phyloP scores from a whole-genome alignment of 2,329 filamentous ascomycete species.

The Xylaria sp. region DNA sequence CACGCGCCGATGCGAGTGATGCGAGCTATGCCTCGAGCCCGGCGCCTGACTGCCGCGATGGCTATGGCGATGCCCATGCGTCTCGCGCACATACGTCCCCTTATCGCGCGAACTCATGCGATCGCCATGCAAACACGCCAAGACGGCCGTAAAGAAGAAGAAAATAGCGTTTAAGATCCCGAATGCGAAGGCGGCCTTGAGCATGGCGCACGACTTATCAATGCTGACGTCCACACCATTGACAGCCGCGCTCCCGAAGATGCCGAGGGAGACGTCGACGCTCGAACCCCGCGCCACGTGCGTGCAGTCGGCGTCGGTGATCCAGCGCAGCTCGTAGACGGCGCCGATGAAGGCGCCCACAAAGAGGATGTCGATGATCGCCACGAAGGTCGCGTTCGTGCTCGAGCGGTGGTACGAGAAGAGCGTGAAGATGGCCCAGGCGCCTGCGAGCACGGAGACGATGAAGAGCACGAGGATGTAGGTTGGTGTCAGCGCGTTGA shows the following conservation, averaged over 20 bases:
- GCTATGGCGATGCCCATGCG: conserved; percentile 59
- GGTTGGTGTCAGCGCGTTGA: conserved; percentile 69
- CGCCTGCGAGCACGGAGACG: conserved; percentile 70
- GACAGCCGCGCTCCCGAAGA: conserved; percentile 65
- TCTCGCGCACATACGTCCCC: conserved; percentile 57
- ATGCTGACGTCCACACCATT: conserved; percentile 64
- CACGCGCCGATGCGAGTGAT: conserved; percentile 61
- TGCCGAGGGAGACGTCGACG: conserved; percentile 70
- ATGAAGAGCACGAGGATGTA: conserved; percentile 76
- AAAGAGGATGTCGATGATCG: conserved; percentile 69
- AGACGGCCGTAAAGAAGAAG: conserved; percentile 80
- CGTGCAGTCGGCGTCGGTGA: conserved; percentile 74
- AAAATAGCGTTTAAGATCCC: conserved; percentile 88
- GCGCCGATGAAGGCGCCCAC: conserved; percentile 72
- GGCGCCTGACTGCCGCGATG: conserved; percentile 57
- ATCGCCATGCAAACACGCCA: conserved; percentile 71
- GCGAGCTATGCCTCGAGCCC: conserved; percentile 56
- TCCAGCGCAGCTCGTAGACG: conserved; percentile 69
- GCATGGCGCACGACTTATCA: conserved; percentile 87
- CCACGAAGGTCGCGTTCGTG: conserved; percentile 70
- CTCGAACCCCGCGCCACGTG: conserved; percentile 61
- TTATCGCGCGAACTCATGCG: conserved; percentile 52
- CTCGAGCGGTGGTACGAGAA: conserved; percentile 74
- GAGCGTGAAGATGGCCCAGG: conserved; percentile 73
- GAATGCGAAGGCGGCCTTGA: conserved; percentile 90